phyloP scores from a whole-genome alignment of 2,329 filamentous ascomycete species.

The Diaporthe australafricana region DNA sequence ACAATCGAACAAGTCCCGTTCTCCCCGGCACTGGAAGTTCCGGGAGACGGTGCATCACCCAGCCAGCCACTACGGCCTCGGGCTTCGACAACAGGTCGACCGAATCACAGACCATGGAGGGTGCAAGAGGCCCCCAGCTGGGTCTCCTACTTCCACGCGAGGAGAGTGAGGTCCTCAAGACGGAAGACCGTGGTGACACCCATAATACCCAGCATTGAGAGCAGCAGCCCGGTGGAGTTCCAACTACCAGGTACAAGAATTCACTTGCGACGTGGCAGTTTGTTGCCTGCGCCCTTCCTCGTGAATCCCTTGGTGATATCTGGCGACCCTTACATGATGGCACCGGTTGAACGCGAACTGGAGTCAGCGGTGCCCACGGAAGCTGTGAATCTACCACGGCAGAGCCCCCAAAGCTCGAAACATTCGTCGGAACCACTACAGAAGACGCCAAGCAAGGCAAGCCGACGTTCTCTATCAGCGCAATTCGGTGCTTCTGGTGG shows the following conservation, averaged over 20 bases:
- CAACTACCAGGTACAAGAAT: slow-evolving; percentile 47
- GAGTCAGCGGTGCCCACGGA: slow-evolving; percentile 29
- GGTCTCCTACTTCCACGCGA: slow-evolving; percentile 69
- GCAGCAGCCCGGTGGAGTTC: slow-evolving; percentile 48
- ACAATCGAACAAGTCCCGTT: slow-evolving; percentile 68
- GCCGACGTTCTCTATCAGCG: slow-evolving; percentile 68
- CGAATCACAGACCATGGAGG: slow-evolving; percentile 35
- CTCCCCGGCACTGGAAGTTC: slow-evolving; percentile 37
- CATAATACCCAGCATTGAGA: slow-evolving; percentile 41
- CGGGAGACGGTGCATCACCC: slow-evolving; percentile 46
- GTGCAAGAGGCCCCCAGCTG: slow-evolving; percentile 50
- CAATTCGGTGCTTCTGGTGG: slow-evolving; percentile 67
- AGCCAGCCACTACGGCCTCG: slow-evolving; percentile 48
- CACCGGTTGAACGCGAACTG: slow-evolving; percentile 29
- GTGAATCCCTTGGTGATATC: slow-evolving; percentile 47
- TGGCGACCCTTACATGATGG: slow-evolving; percentile 31
- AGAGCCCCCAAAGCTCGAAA: slow-evolving; percentile 23
- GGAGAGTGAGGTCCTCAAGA: slow-evolving; percentile 45
- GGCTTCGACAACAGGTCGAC: slow-evolving; percentile 38
- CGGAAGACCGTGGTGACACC: slow-evolving; percentile 40
- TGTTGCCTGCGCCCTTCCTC: slow-evolving; percentile 49
- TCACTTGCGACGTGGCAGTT: slow-evolving; percentile 41
- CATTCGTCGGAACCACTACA: slow-evolving; percentile 46
- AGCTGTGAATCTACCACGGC: slow-evolving; percentile 23
- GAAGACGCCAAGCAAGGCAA: slow-evolving; percentile 56